A percentile compares a stretch with the other conserved stretches of the same genome.
phyloP scores from a whole-genome alignment of 306 rosid species.

The Cicer cuneatum region DNA sequence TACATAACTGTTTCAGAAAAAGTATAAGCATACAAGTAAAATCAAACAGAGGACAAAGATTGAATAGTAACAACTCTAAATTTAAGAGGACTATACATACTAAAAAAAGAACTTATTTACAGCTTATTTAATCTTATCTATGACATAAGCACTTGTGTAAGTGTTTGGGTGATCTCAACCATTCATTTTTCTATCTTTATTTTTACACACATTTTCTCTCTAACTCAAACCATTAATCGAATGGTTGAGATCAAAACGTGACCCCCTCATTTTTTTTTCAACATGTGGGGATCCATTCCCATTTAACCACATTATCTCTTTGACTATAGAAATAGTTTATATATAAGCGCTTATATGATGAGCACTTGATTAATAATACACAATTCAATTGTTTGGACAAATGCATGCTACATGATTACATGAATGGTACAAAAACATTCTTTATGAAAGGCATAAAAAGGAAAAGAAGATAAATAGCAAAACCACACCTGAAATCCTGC shows the following conservation, averaged over 20 bases:
- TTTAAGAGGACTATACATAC: not conserved
- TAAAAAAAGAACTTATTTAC: not conserved
- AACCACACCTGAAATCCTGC: slow-evolving; percentile 92
- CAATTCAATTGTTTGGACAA: not conserved
- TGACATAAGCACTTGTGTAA: not conserved
- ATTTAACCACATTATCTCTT: not conserved
- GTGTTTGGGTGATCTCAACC: too few relatives aligned
- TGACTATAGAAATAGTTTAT: not conserved
- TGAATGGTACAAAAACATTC: slow-evolving; percentile 13
- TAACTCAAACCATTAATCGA: too few relatives aligned
- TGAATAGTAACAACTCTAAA: slow-evolving; percentile 17
- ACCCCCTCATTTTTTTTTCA: too few relatives aligned
- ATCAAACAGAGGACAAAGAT: slow-evolving; percentile 20
- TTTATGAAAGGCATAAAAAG: not conserved
- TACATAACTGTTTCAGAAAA: slow-evolving; percentile 13
- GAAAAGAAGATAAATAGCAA: slow-evolving; percentile 7
- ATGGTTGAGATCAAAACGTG: too few relatives aligned
- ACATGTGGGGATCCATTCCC: too few relatives aligned
- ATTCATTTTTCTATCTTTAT: too few relatives aligned
- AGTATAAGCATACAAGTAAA: slow-evolving; percentile 33
- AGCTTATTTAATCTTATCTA: not conserved
- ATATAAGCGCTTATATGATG: too few relatives aligned
- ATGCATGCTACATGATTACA: slow-evolving; percentile 12
- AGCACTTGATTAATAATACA: not conserved
- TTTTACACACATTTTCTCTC: too few relatives aligned